Conservation (phyloP, 2,329 filamentous ascomycete species). For the Alternaria triticina region DNA sequence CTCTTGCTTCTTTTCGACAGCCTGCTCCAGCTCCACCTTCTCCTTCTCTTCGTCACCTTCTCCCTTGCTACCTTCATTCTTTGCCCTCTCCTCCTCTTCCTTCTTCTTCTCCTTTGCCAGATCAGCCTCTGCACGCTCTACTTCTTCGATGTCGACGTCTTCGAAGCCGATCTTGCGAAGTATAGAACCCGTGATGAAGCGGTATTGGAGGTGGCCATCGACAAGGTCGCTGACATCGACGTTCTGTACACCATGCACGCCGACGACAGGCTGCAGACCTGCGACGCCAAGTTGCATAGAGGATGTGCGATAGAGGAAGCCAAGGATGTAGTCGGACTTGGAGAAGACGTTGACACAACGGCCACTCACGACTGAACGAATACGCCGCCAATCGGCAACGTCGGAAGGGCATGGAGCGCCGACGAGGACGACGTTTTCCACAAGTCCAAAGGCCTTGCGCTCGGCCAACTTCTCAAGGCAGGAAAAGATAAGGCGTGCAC, state of each 20-base stretch:
- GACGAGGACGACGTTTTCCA: constrained; percentile 84
- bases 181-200: constrained; percentile 59
- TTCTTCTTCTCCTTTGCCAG: constrained; percentile 53
- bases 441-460: constrained; percentile 78
- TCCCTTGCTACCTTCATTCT: constrained; percentile 29
- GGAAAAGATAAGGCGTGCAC: constrained; percentile 80
- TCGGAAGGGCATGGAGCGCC: constrained; percentile 80
- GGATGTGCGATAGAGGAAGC: constrained; percentile 84
- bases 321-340: constrained; percentile 84
- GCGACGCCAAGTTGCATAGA: constrained; percentile 84
- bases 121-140: constrained; percentile 55
- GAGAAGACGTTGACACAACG: constrained; percentile 88
- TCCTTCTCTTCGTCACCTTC: constrained; percentile 36
- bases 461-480: constrained; percentile 80
- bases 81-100: constrained; percentile 45
- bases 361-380: constrained; percentile 80
- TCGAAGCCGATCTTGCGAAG: constrained; percentile 60
- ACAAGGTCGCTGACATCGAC: constrained; percentile 60
- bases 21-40: constrained; percentile 49
- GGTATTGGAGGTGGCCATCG: constrained; percentile 58
- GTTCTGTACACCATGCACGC: constrained; percentile 69
- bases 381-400: constrained; percentile 73
- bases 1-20: constrained; percentile 54
- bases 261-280: constrained; percentile 76
- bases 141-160: constrained; percentile 56